phyloP scores from a whole-genome alignment of 2,329 filamentous ascomycete species.

The Ustulina deusta region DNA sequence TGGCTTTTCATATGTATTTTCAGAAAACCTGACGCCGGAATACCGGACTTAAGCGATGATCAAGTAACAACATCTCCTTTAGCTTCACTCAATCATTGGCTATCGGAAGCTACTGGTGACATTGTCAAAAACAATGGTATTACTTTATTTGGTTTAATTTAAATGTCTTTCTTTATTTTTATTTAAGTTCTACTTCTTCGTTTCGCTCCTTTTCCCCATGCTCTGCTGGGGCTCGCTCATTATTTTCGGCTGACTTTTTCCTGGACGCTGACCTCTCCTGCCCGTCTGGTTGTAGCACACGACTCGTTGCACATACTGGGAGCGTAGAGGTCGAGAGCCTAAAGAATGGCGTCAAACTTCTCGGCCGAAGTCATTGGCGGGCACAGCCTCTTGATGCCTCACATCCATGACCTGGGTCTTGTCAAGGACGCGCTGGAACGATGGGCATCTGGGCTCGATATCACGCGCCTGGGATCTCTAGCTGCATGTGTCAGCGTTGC shows the following conservation, averaged over 20 bases:
- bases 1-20: conserved; percentile 16
- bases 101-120: conserved; percentile 2
- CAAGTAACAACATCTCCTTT: neutral
- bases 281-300: neutral
- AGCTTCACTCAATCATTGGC: conserved; percentile 3
- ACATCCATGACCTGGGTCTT: conserved; percentile 53
- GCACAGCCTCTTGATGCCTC: conserved; percentile 43
- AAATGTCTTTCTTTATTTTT: conserved; percentile 29
- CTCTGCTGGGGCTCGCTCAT: neutral
- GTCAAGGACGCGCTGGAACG: conserved; percentile 54
- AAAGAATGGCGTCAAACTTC: conserved; percentile 43
- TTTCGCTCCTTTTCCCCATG: conserved; percentile 5
- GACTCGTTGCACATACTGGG: conserved; percentile 10
- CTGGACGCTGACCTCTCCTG: conserved; percentile 5
- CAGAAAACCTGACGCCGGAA: conserved; percentile 9
- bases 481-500: conserved; percentile 59
- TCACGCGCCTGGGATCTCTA: conserved; percentile 59
- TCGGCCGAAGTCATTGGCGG: conserved; percentile 39
- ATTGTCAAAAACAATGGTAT: conserved; percentile 11
- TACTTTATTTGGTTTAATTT: conserved; percentile 5
- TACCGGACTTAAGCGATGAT: conserved; percentile 1
- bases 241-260: conserved; percentile 9
- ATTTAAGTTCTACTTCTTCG: conserved; percentile 12
- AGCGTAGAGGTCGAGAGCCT: conserved; percentile 3
- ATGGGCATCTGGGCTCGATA: conserved; percentile 58